Evolutionary conservation across 2,329 filamentous ascomycete genomes (phyloP).

Genomic region (Ophiocordyceps robertsii): DNA sequence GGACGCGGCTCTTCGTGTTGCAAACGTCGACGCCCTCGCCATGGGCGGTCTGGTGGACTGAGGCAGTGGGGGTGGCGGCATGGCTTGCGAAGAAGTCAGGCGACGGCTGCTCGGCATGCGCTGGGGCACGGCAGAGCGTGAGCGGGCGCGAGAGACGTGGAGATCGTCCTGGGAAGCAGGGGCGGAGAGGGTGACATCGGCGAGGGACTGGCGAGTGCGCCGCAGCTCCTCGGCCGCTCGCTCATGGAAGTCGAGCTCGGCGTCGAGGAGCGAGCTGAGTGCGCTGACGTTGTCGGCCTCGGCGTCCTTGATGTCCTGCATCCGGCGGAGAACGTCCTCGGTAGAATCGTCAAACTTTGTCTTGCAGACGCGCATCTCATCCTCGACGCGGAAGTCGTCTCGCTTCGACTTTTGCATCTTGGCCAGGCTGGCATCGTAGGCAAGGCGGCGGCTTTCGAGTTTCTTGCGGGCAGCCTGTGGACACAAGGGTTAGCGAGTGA

Average conservation of each 20-base stretch:
- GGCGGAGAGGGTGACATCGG: slow-evolving; percentile 9
- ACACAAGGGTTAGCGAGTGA: background rate
- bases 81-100: slow-evolving; percentile 15
- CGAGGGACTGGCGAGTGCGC: slow-evolving; percentile 34
- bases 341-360: slow-evolving; percentile 93
- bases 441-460: slow-evolving; percentile 76
- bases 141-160: slow-evolving; percentile 24
- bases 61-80: slow-evolving; percentile 18
- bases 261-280: slow-evolving; percentile 69
- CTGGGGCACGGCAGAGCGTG: slow-evolving; percentile 29
- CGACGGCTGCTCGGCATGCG: slow-evolving; percentile 30
- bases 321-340: slow-evolving; percentile 80
- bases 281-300: slow-evolving; percentile 75
- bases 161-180: slow-evolving; percentile 3
- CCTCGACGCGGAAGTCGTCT: slow-evolving; percentile 86
- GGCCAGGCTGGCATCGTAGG: slow-evolving; percentile 76
- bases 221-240: slow-evolving; percentile 73
- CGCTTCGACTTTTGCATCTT: slow-evolving; percentile 92
- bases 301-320: slow-evolving; percentile 92
- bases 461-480: slow-evolving; percentile 67
- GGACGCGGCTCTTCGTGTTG: slow-evolving; percentile 11
- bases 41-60: slow-evolving; percentile 23
- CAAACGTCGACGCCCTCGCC: slow-evolving; percentile 25
- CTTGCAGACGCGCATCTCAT: slow-evolving; percentile 81
- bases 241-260: slow-evolving; percentile 84